Base-by-base conservation (phyloP, 345 rosid genomes). In the Streptanthus diversifolius region DNA sequence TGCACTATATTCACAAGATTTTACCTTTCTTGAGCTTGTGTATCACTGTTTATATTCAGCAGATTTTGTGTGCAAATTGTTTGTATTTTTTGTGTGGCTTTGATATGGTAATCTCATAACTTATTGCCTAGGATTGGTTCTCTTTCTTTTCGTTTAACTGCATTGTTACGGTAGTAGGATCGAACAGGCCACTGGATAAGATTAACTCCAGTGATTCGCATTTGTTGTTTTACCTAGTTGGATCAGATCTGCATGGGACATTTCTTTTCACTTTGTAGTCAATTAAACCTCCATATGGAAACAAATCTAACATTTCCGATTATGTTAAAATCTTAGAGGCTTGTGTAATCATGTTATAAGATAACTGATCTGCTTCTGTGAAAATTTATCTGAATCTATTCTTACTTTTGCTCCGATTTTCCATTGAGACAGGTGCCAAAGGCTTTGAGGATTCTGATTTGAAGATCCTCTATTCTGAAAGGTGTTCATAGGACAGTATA, bases 1-100 rank as follows among this genome's bases (percentile, higher is more conserved):
- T 63, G 24, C 17, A 63, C 44, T 71, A 45, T 61, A 63, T 69
- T 76, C 41, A 7, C 52, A 29, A 33, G 35, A 44, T 68, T 66
- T 25, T 13, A n/a, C 27, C 49, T 37, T 54, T 21, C 5, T 41
- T n/a, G 44, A 37, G 30, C 3, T 47, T 70, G 13, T 45, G 58
- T 56, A 63, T 70, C 30, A 12, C 19, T 61, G 11, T 53, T 45
- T 68, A 40, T 55, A n/a, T n/a, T n/a, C n/a, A n/a, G n/a, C n/a
- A n/a, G n/a, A n/a, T n/a, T n/a, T n/a, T n/a, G n/a, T n/a, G n/a
- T n/a, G n/a, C n/a, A n/a, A n/a, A n/a, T n/a, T n/a, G n/a, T n/a
- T n/a, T n/a, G n/a, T n/a, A n/a, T n/a, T n/a, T n/a, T 36, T 45
- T 29, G 14, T 45, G 33, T 47, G 43, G 49, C 22, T 62, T 51